These are phyloP conservation scores for Salix purpurea DNA, from an alignment of 345 rosid genomes.

Conservation along the genomic window DNA sequence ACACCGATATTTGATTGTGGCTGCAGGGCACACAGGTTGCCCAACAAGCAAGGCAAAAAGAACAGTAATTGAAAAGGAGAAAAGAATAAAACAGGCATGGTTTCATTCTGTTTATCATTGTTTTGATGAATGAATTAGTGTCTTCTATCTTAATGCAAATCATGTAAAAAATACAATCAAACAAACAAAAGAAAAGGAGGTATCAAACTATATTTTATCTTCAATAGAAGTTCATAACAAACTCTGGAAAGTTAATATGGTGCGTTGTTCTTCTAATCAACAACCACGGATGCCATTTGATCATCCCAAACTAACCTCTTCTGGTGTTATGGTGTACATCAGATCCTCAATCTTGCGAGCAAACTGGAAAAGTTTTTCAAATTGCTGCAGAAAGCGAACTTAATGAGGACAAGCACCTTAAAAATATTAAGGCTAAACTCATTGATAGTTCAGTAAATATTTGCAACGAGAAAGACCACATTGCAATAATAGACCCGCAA, in stretches of 20 bases:
- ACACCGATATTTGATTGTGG: not conserved
- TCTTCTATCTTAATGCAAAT: not conserved
- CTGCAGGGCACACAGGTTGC: not conserved
- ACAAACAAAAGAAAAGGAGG: not conserved
- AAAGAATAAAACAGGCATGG: not conserved
- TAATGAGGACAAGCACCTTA: slow-evolving; percentile 11
- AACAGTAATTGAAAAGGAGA: not conserved
- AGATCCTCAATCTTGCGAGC: slow-evolving; percentile 85
- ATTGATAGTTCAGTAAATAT: not conserved
- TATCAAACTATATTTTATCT: not conserved
- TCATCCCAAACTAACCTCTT: slow-evolving; percentile 61
- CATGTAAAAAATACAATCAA: not conserved
- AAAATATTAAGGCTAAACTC: not conserved
- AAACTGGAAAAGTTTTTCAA: slow-evolving; percentile 90
- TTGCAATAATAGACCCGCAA: not conserved
- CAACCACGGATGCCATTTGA: not conserved
- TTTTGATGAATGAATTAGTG: not conserved
- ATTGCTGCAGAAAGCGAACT: slow-evolving; percentile 59
- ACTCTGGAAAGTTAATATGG: not conserved
- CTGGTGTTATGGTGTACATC: slow-evolving; percentile 90
- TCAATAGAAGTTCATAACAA: not conserved
- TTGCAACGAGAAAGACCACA: not conserved
- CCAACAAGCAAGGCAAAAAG: not conserved
- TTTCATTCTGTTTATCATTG: not conserved
- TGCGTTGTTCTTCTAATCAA: slow-evolving; percentile 1